Evolutionary conservation across 352 stramenopile genomes (phyloP), one percentile per base, ranked within the genome.

Genomic region (Thalassiosira mediterranea): DNA sequence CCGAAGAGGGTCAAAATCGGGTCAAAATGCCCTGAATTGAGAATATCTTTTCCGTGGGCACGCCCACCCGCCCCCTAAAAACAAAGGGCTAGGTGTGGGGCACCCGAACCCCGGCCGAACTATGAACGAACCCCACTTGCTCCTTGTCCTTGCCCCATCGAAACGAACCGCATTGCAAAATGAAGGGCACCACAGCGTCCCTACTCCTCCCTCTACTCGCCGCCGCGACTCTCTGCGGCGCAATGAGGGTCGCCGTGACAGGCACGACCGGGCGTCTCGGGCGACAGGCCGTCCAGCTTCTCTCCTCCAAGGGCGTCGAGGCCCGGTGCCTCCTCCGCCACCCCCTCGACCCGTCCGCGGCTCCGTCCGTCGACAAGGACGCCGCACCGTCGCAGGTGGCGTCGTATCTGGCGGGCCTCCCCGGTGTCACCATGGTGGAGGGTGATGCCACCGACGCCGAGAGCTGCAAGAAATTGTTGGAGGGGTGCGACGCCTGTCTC

Each of bases 191-290:
- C 28, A 54, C 21, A 17, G 11, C 3, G 8, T 54, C 21, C 46
- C 32, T 54, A n/a, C 10, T 29, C 17, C 4, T 19, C 3, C 17
- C 10, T 32, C 17, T 25, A 13, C 46, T 54, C 17, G 28, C 19
- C 28, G 42, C 19, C 8, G 46, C 46, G 15, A 8, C 46, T 31
- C 4, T 25, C 19, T 54, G 46, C 46, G 5, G 10, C 46, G 17
- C 54, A 0, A 49, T 31, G 10, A 82, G 67, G 40, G 74, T 89
- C 4, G 73, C 66, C 13, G 67, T 89, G 5, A 67, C 79, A 34
- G 81, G 81, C 4, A 59, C 52, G 11, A 89, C 81, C 3, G 81
- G 81, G 32, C 42, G 49, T 21, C 40, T 89, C 13, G 81, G 78
- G 42, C 49, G 70, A 31, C 17, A 66, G 47, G 76, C 63, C 0